Percentiles rank a stretch among this genome's conserved stretches.
Conservation (phyloP, 176 grass and related monocot species). For the Typha latifolia region DNA sequence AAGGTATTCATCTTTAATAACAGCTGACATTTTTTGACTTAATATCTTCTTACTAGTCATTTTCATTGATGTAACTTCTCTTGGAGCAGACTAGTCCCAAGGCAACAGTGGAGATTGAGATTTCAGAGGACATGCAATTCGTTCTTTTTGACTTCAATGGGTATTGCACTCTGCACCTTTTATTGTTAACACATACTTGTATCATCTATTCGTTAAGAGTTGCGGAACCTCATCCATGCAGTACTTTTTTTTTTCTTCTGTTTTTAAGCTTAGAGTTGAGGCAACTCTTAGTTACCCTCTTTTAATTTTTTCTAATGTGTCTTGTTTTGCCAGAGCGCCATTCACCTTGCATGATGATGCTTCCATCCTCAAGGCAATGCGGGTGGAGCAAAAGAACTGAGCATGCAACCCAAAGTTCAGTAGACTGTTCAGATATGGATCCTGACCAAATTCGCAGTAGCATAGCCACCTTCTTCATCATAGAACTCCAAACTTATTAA, state of each 20-base stretch:
- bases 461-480: too few species aligned
- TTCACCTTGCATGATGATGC: slow-evolving; percentile 81
- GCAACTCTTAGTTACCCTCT: not conserved
- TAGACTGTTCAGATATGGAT: slow-evolving; percentile 12
- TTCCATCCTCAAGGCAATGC: slow-evolving; percentile 59
- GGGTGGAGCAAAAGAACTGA: slow-evolving; percentile 30
- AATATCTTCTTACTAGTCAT: not conserved
- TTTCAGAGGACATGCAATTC: slow-evolving; percentile 67
- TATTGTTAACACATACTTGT: too few species aligned
- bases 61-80: slow-evolving; percentile 12
- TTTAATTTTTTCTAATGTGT: not conserved
- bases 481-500: too few species aligned
- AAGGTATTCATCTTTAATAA: too few species aligned
- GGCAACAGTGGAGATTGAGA: slow-evolving; percentile 83
- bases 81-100: slow-evolving; percentile 46
- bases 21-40: too few species aligned
- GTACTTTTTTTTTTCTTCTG: not conserved
- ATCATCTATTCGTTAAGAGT: too few species aligned
- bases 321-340: slow-evolving; percentile 44
- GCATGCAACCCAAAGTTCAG: not conserved
- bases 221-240: not conserved
- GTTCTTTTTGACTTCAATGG: slow-evolving; percentile 64
- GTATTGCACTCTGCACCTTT: slow-evolving; percentile 21
- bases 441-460: too few species aligned
- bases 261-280: slow-evolving; percentile 8